Conservation (phyloP, 345 rosid genomes). For the Arabidopsis suecica region DNA sequence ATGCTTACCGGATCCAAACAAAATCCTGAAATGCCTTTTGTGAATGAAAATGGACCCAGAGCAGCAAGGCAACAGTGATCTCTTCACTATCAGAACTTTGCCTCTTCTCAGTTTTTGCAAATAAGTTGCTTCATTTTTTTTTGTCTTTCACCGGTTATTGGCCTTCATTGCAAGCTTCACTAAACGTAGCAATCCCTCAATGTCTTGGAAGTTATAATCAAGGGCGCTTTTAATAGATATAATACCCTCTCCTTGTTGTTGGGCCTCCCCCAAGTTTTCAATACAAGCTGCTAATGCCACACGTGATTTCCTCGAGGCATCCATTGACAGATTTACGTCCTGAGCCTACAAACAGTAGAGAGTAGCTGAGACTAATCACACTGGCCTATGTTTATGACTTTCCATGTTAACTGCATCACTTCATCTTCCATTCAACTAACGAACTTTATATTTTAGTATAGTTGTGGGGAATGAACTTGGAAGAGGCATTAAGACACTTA, state of each 20-base stretch:
- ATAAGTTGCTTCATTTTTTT: constrained; percentile 23
- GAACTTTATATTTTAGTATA: constrained; percentile 20
- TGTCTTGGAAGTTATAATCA: constrained; percentile 93
- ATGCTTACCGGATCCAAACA: constrained; percentile 27
- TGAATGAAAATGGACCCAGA: constrained; percentile 28
- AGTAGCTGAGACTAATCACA: constrained; percentile 31
- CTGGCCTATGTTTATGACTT: constrained; percentile 20
- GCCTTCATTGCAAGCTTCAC: constrained; percentile 88
- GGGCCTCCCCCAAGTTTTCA: constrained; percentile 58
- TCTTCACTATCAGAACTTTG: constrained; percentile 22
- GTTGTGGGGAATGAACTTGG: constrained; percentile 28
- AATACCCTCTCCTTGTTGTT: constrained; percentile 59
- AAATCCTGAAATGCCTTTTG: constrained; percentile 20
- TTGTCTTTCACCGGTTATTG: constrained; percentile 55
- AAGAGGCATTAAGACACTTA: constrained; percentile 56
- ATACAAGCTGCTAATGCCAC: constrained; percentile 69
- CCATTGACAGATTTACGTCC: constrained; percentile 85
- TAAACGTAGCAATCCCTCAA: constrained; percentile 76
- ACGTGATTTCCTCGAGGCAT: constrained; percentile 90
- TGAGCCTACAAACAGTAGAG: constrained; percentile 64
- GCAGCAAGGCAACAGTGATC: constrained; percentile 22
- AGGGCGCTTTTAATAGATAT: constrained; percentile 77
- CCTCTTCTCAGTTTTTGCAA: constrained; percentile 36
- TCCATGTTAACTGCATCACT: constrained; percentile 7
- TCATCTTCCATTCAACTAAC: constrained; percentile 14